A percentile compares a stretch with the other conserved stretches of the same genome.
Conservation (phyloP, 2,329 filamentous ascomycete species). For the Aspergillus transmontanensis region DNA sequence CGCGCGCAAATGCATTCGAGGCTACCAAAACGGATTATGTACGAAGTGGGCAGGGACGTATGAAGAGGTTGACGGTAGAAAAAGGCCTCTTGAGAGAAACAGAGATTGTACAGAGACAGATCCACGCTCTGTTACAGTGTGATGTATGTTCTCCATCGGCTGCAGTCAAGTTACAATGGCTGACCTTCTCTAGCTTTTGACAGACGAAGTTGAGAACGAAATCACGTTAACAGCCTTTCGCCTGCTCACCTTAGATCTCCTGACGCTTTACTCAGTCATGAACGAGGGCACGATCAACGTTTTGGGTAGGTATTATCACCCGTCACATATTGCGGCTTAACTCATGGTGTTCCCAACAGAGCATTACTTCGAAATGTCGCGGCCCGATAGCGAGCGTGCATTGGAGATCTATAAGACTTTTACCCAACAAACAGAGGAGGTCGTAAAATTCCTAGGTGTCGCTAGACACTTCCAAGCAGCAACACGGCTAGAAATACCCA, state of each 20-base stretch:
- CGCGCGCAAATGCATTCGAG: slow-evolving; percentile 78
- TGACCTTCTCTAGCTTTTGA: slow-evolving; percentile 67
- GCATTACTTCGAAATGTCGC: slow-evolving; percentile 98
- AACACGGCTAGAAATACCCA: slow-evolving; percentile 90
- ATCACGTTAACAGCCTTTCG: slow-evolving; percentile 94
- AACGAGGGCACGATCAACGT: slow-evolving; percentile 98
- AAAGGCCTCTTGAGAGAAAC: slow-evolving; percentile 92
- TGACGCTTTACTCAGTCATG: slow-evolving; percentile 89
- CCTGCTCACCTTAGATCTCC: slow-evolving; percentile 82
- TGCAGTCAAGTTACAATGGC: slow-evolving; percentile 1
- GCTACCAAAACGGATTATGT: slow-evolving; percentile 91
- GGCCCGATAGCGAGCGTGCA: slow-evolving; percentile 86
- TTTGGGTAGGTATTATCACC: slow-evolving; percentile 64
- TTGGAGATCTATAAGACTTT: slow-evolving; percentile 92
- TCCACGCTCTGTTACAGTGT: slow-evolving; percentile 82
- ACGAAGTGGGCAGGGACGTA: slow-evolving; percentile 73
- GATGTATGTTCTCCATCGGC: slow-evolving; percentile 64
- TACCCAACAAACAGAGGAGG: slow-evolving; percentile 85
- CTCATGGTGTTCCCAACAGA: slow-evolving; percentile 54
- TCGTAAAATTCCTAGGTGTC: slow-evolving; percentile 84
- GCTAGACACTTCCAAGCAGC: slow-evolving; percentile 90
- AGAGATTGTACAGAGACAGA: slow-evolving; percentile 84
- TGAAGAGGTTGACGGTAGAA: slow-evolving; percentile 85
- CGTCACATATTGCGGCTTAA: background rate
- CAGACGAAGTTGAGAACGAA: slow-evolving; percentile 89